phyloP scores from a whole-genome alignment of 2,329 filamentous ascomycete species.

The Nigrospora oryzae region DNA sequence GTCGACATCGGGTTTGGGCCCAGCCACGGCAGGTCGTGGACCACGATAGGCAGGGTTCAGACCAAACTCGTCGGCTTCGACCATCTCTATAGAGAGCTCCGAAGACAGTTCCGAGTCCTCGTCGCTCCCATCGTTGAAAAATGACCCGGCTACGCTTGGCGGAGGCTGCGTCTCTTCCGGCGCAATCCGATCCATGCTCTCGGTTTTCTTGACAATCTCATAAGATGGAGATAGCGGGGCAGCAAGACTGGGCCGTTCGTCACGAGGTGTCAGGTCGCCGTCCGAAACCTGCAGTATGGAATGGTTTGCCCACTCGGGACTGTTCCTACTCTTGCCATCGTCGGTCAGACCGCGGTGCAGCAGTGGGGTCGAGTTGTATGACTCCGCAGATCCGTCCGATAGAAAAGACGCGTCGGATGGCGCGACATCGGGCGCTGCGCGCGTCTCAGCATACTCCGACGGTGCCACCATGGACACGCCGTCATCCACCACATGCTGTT shows the following conservation, averaged over 20 bases:
- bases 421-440: constrained; percentile 11
- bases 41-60: constrained; percentile 6
- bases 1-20: no score
- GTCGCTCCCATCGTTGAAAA: constrained; percentile 30
- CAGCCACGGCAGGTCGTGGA: constrained; percentile 10
- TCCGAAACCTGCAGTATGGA: constrained; percentile 45
- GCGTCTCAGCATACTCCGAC: not conserved
- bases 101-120: constrained; percentile 53
- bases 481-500: constrained; percentile 30
- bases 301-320: constrained; percentile 43
- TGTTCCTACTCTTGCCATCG: constrained; percentile 33
- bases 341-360: constrained; percentile 59
- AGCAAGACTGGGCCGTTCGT: constrained; percentile 3
- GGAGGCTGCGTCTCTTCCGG: constrained; percentile 19
- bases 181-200: constrained; percentile 38
- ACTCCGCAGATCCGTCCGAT: constrained; percentile 59
- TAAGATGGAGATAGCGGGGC: constrained; percentile 36
- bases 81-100: constrained; percentile 47
- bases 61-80: constrained; percentile 24
- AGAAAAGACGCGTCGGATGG: constrained; percentile 37
- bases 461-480: constrained; percentile 10
- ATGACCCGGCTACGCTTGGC: constrained; percentile 8
- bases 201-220: constrained; percentile 44
- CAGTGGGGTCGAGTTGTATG: constrained; percentile 69
- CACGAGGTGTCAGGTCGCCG: constrained; percentile 7